Evolutionary conservation across 2,329 filamentous ascomycete species (phyloP).

Genomic region (Bipolaris bicolor): DNA sequence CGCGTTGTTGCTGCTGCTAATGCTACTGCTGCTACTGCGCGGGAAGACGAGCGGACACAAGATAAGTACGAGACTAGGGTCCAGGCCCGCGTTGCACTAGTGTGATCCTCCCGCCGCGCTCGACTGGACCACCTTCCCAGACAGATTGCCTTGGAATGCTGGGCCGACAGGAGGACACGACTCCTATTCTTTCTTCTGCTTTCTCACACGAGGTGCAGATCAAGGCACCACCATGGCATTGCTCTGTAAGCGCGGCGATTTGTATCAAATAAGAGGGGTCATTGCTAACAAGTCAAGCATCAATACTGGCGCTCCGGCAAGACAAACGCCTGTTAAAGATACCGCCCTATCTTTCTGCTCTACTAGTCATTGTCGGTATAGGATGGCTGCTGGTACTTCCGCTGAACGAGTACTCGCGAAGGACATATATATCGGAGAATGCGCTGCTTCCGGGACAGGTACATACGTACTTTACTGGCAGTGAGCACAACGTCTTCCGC

Average conservation of each 20-base stretch:
- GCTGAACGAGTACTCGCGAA: slow-evolving; percentile 85
- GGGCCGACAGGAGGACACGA: slow-evolving; percentile 21
- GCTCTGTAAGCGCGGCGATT: slow-evolving; percentile 35
- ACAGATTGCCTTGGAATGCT: slow-evolving; percentile 20
- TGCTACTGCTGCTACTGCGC: slow-evolving; percentile 5
- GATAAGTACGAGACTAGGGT: slow-evolving; percentile 21
- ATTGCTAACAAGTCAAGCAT: slow-evolving; percentile 47
- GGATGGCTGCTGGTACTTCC: slow-evolving; percentile 90
- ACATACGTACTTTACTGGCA: slow-evolving; percentile 96
- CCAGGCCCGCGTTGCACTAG: slow-evolving; percentile 21
- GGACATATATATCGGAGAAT: slow-evolving; percentile 97
- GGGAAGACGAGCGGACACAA: slow-evolving; percentile 12
- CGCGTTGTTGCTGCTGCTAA: slow-evolving; percentile 12
- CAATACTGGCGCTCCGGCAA: slow-evolving; percentile 73
- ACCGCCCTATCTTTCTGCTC: slow-evolving; percentile 83
- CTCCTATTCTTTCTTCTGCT: slow-evolving; percentile 11
- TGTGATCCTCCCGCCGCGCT: slow-evolving; percentile 22
- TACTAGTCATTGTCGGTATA: slow-evolving; percentile 84
- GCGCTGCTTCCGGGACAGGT: slow-evolving; percentile 94
- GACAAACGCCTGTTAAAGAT: slow-evolving; percentile 82
- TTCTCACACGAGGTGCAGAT: slow-evolving; percentile 9
- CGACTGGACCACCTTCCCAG: slow-evolving; percentile 18
- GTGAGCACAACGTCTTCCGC: slow-evolving; percentile 91
- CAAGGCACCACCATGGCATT: slow-evolving; percentile 41
- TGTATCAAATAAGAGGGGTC: neutral